These are phyloP conservation scores for Ganoderma multipileum DNA, from an alignment of 1,284 basidiomycete species.

Conservation along the genomic window DNA sequence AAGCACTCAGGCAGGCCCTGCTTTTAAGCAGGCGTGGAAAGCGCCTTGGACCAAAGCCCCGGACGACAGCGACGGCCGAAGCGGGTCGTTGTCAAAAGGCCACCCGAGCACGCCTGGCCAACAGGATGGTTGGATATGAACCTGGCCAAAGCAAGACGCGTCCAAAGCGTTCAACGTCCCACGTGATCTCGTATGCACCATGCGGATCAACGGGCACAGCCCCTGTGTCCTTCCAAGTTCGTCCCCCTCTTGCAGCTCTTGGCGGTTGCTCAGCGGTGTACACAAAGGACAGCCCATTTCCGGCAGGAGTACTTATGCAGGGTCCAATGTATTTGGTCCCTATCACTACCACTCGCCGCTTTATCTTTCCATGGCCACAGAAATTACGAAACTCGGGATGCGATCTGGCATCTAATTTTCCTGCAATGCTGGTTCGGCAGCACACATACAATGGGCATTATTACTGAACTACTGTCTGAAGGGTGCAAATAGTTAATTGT, in stretches of 20 bases:
- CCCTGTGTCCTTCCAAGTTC: not conserved
- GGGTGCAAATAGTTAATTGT: not conserved
- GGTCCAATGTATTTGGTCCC: not conserved
- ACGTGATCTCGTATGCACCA: slow-evolving; percentile 3
- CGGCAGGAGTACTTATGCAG: not conserved
- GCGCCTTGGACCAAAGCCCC: slow-evolving; percentile 3
- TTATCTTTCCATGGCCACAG: not conserved
- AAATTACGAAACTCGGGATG: not conserved
- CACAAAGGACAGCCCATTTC: not conserved
- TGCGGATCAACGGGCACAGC: not conserved
- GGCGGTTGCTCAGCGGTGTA: not conserved
- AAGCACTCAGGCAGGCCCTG: not conserved
- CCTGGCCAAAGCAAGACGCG: slow-evolving; percentile 1
- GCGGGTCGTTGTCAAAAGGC: slow-evolving; percentile 5
- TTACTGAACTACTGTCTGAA: not conserved
- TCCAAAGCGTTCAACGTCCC: not conserved
- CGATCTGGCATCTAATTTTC: not conserved
- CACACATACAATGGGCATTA: not conserved
- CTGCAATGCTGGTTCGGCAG: not conserved
- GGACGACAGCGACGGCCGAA: slow-evolving; percentile 2
- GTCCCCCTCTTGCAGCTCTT: not conserved
- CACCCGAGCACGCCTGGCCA: not conserved
- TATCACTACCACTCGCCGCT: not conserved
- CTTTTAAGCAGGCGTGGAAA: slow-evolving; percentile 16
- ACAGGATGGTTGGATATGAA: not conserved